Conservation (phyloP, 306 rosid species). For the Dryas octopetala region DNA sequence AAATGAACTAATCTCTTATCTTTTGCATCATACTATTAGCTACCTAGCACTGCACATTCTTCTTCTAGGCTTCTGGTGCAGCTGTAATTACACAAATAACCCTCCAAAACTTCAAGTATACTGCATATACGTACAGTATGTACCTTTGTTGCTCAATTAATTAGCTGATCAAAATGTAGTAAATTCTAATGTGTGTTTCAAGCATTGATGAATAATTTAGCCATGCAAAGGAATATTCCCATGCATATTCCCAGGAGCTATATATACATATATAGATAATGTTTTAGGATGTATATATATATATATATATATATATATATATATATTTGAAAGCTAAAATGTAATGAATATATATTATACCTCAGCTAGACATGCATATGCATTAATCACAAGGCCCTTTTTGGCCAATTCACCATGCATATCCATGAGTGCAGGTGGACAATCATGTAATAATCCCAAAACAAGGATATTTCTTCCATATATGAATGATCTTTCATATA, state of each 20-base stretch:
- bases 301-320: not conserved
- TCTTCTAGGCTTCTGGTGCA: not conserved
- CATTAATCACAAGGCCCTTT: not conserved
- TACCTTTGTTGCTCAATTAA: no score
- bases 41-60: not conserved
- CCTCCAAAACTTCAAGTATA: not conserved
- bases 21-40: not conserved
- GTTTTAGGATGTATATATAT: no score
- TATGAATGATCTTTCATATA: not conserved
- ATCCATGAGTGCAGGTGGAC: not conserved
- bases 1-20: not conserved
- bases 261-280: no score
- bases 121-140: not conserved
- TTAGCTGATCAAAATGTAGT: no score
- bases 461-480: constrained; percentile 15
- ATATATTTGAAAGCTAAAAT: not conserved
- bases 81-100: not conserved
- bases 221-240: no score
- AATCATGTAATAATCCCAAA: constrained; percentile 12
- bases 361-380: not conserved
- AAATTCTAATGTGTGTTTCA: no score
- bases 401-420: not conserved
- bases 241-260: no score
- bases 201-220: no score
- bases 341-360: not conserved